Base-by-base conservation (phyloP, 768 basidiomycete genomes). In the Rhizopogon roseolus region DNA sequence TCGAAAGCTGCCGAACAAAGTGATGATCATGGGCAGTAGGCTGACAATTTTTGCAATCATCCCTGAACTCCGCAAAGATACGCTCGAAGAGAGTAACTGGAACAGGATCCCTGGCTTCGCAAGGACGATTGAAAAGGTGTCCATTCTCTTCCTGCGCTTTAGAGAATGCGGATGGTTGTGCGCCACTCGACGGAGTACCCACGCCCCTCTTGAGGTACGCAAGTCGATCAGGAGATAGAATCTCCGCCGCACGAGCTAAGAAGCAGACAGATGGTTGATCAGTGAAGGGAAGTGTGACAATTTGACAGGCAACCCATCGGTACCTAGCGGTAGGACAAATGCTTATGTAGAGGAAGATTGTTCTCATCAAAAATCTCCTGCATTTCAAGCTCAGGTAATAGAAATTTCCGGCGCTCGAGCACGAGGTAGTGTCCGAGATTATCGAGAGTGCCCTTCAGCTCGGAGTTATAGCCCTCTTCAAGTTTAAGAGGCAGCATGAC, bases 1-100 rank as follows among this genome's bases (percentile, higher is more conserved):
- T 14, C 27, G 62, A 54, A 28, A 68, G 50, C n/a, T 53, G 55
- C 13, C 46, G 39, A 40, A 54, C 56, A 19, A 66, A 58, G 8
- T 1, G 10, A 38, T 38, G 42, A 27, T 52, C 50, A 7, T 13
- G 17, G 28, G 3, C n/a, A 32, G 37, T 52, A 16, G 40, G 39
- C 29, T 27, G 19, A 36, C 7, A 14, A 10, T 8, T 39, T 40
- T 39, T 16, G 41, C 32, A 51, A 5, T 41, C 36, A 27, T 51
- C 50, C 10, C 41, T 8, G 22, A 51, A 51, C 50, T 51, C 36
- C 1, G n/a, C 36, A 51, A 41, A 51, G 22, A 51, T 41, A 39
- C 9, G 50, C 38, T 41, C 38, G 17, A 41, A 5, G 41, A 51
- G 50, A 17, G 34, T 51, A 17, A 51, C 52, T 7, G 3, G 34